phyloP scores from a whole-genome alignment of 257 asterid genomes.

The Phtheirospermum japonicum region DNA sequence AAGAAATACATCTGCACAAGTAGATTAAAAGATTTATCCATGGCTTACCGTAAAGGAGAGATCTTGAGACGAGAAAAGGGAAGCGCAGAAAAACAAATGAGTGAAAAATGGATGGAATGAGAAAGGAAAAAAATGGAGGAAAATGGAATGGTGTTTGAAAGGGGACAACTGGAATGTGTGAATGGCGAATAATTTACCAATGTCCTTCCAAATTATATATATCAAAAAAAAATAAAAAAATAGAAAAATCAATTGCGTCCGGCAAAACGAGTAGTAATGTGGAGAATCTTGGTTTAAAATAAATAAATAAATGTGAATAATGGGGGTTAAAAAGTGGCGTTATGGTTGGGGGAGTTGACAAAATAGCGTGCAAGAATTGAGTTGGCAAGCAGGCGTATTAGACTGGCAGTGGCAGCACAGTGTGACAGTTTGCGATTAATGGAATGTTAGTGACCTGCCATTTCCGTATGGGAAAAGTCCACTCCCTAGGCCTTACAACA shows the following conservation, averaged over 20 bases:
- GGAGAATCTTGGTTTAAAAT: slow-evolving; percentile 29
- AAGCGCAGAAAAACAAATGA: slow-evolving; percentile 5
- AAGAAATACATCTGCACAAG: background rate
- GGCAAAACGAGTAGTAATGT: background rate
- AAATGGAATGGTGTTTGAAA: background rate
- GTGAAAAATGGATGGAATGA: background rate
- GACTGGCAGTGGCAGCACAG: slow-evolving; percentile 15
- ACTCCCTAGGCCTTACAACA: background rate
- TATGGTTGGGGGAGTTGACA: background rate
- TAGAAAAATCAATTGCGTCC: background rate
- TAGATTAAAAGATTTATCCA: background rate
- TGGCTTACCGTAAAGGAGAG: slow-evolving; percentile 34
- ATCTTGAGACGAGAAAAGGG: slow-evolving; percentile 18
- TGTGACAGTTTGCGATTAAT: slow-evolving; percentile 8
- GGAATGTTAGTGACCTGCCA: slow-evolving; percentile 38
- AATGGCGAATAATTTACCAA: slow-evolving; percentile 8
- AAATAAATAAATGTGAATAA: slow-evolving; percentile 25
- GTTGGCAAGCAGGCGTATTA: background rate
- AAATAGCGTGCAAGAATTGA: slow-evolving; percentile 1
- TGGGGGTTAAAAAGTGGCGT: too few relatives aligned
- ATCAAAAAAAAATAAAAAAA: background rate
- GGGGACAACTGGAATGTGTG: slow-evolving; percentile 7
- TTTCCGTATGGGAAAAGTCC: background rate
- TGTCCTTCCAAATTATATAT: slow-evolving; percentile 1
- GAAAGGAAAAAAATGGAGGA: slow-evolving; percentile 8